Base-by-base conservation (phyloP, 495 filamentous ascomycete species). In the Daldinia grandis region DNA sequence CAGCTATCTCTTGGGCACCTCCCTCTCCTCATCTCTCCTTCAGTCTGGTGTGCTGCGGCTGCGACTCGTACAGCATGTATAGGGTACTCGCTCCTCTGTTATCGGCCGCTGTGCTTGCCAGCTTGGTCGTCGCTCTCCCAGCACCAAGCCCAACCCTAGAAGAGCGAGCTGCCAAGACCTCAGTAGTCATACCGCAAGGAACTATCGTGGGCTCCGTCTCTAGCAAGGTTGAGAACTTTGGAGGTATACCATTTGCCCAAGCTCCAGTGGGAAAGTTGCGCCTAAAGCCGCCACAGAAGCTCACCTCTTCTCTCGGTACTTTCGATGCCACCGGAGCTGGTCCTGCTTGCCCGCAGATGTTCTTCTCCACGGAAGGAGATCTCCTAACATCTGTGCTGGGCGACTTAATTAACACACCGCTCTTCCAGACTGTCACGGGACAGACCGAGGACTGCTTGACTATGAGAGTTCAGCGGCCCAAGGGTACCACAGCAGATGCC, bases 391-490 rank as follows among this genome's bases (percentile, higher is more conserved):
- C 82, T n/a, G 79, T 89, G 4, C 64, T 91, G 0, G 86, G 83
- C 10, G 62, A 81, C 1, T 54, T 93, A 14, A 70, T 82, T 14
- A 78, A 89, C 69, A 81, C 83, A 15, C 88, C 90, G 0, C 69
- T 92, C 6, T 87, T 91, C 54, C 87, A 91, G 54, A 72, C 68
- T 14, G 79, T 73, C 14, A 76, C 80, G 4, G 77, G 75, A 6
- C 73, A 85, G 25, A 85, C 81, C 47, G 91, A 93, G 74, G 91
- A 93, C 78, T 93, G 91, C 75, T 75, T 93, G 60, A 89, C 81
- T 33, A 76, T 93, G 44, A 88, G 87, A 58, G 84, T 93, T 25
- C 79, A 87, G 24, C 88, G 91, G 24, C 91, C 91, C 10, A 66
- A 81, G 0, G 89, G 87, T 15, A 88, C 82, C 47, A 83, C 74